Base-by-base conservation (phyloP, 768 basidiomycete species). In the Gloeophyllum trabeum region DNA sequence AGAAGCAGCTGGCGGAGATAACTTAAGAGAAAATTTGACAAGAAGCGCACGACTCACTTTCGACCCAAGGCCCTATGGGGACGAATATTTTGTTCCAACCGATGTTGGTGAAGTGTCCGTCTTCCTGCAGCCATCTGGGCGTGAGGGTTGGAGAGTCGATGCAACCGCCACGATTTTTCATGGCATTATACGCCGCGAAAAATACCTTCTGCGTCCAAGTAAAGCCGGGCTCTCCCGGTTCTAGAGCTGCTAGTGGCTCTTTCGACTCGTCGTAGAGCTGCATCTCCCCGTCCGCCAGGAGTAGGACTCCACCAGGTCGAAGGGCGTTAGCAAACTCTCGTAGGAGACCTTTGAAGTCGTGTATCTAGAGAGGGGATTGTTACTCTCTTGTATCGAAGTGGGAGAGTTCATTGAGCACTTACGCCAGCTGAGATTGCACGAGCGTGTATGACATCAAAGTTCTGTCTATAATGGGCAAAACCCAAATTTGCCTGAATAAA, bases 231-330 rank as follows among this genome's bases (percentile, higher is more conserved):
- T 47, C 24, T 3, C 49, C 55, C 19, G 48, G 48, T n/a, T 54
- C 54, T 4, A 47, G 36, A 34, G 48, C 53, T 4, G 56, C 39
- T 16, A 60, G 34, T 4, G 54, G 55, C 19, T 49, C 43, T 35
- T 52, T 43, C 35, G 53, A 43, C 37, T 60, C 56, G 42, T 60
- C 56, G 43, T 55, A 60, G 3, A 60, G 40, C 38, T 58, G 57
- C 55, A 59, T 54, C 12, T 62, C 61, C 7, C 60, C 56, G 32
- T 60, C 60, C 6, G 54, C 57, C 3, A 60, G 40, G 1, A 62
- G 43, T 4, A 60, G 35, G 6, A 60, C 52, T 6, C 60, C 61
- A 2, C 57, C 56, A 1, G 59, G 61, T 1, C 58, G 53, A 41
- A 62, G 38, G 6, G 50, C 47, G 21, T 46, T 38, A 2, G 54